Evolutionary conservation across 2,329 filamentous ascomycete species (phyloP).

Genomic region (Aspergillus neoniger): DNA sequence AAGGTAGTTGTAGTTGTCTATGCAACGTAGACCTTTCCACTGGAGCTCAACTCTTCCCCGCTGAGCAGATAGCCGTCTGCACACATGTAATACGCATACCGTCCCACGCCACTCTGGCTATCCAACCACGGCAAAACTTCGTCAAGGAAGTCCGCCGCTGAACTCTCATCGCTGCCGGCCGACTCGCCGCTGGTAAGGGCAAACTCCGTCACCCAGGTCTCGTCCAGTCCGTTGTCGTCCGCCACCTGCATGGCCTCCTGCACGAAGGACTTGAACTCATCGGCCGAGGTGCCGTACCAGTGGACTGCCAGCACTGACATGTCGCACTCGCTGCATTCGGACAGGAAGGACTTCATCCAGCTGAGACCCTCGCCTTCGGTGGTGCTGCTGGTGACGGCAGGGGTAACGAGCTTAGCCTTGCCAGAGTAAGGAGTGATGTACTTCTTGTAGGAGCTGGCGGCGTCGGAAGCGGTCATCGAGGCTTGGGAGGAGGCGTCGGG

Average conservation of each 20-base stretch:
- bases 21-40: constrained; percentile 34
- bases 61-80: constrained; percentile 37
- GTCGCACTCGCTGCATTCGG: constrained; percentile 40
- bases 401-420: constrained; percentile 45
- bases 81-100: constrained; percentile 48
- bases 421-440: constrained; percentile 43
- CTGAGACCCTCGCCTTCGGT: constrained; percentile 36
- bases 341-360: constrained; percentile 46
- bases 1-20: not conserved
- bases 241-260: constrained; percentile 38
- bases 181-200: constrained; percentile 34
- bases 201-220: constrained; percentile 52
- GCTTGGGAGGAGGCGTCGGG: constrained; percentile 45
- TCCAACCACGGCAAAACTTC: constrained; percentile 45
- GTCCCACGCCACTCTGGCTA: constrained; percentile 36
- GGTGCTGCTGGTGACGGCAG: constrained; percentile 44
- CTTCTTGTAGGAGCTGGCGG: constrained; percentile 38
- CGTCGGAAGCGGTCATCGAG: constrained; percentile 39
- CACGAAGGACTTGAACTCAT: constrained; percentile 43
- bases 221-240: constrained; percentile 33
- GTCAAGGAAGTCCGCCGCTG: constrained; percentile 38
- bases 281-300: constrained; percentile 44
- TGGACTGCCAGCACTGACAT: constrained; percentile 48
- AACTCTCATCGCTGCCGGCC: constrained; percentile 23
- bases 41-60: constrained; percentile 28